A percentile compares a stretch with the other conserved stretches of the same genome.
Conservation (phyloP, 1,284 basidiomycete genomes). For the Stygiomarasmius scandens region DNA sequence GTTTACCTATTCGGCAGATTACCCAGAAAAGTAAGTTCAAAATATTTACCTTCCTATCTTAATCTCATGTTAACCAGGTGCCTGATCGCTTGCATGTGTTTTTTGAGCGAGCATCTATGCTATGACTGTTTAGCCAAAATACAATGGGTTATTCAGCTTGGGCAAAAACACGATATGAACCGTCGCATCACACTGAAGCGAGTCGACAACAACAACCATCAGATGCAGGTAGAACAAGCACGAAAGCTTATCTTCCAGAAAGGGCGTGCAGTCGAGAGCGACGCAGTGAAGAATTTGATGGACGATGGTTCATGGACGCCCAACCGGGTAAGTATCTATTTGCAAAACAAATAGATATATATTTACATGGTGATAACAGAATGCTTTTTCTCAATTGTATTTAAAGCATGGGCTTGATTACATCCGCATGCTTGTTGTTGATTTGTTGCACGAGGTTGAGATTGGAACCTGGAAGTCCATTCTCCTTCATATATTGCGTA, state of each 20-base stretch:
- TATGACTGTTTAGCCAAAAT: not conserved
- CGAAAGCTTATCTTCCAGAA: conserved; percentile 16
- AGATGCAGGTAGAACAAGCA: not conserved
- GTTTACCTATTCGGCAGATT: conserved; percentile 36
- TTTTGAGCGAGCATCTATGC: not conserved
- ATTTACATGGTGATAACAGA: conserved; percentile 21
- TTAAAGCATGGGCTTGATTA: conserved; percentile 18
- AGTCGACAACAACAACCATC: not conserved
- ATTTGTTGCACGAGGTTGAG: conserved; percentile 30
- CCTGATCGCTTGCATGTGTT: conserved; percentile 21
- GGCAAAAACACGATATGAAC: not conserved
- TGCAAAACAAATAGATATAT: not conserved
- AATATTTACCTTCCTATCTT: not conserved
- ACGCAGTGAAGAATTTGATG: conserved; percentile 13
- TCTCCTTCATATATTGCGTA: conserved; percentile 27
- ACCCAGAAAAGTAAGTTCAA: conserved; percentile 35
- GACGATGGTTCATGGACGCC: conserved; percentile 18
- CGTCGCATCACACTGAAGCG: conserved; percentile 15
- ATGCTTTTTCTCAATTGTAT: conserved; percentile 21
- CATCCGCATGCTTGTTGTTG: conserved; percentile 22
- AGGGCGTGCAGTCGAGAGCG: conserved; percentile 13
- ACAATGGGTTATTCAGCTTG: not conserved
- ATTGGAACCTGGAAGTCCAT: conserved; percentile 31
- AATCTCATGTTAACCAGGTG: conserved; percentile 21
- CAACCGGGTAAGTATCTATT: conserved; percentile 16